Evolutionary conservation across 352 stramenopile genomes (phyloP).

Genomic region (Phytopythium delawarense): DNA sequence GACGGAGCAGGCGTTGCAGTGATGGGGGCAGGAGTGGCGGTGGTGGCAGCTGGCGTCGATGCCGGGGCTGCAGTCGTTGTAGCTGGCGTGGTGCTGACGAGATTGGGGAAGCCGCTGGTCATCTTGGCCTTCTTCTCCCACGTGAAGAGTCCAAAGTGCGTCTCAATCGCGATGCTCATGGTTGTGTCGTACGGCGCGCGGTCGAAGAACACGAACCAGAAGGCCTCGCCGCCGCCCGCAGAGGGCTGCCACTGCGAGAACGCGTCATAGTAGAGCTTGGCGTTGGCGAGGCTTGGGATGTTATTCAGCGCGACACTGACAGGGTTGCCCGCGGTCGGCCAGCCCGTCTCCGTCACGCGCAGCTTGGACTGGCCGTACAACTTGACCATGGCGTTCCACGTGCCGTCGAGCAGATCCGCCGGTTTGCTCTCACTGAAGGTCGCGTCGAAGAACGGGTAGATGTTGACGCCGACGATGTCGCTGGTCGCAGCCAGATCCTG

Average conservation of each 20-base stretch:
- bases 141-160: slow-evolving; percentile 75
- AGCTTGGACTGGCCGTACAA: slow-evolving; percentile 45
- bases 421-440: slow-evolving; percentile 45
- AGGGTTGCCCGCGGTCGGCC: slow-evolving; percentile 37
- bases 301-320: slow-evolving; percentile 32
- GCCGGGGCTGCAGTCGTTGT: neutral
- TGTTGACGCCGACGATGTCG: slow-evolving; percentile 80
- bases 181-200: slow-evolving; percentile 43
- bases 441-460: slow-evolving; percentile 72
- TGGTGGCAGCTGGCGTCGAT: neutral
- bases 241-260: slow-evolving; percentile 58
- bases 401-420: slow-evolving; percentile 42
- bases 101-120: slow-evolving; percentile 25
- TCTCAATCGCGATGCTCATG: slow-evolving; percentile 48
- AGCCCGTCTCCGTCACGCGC: slow-evolving; percentile 64
- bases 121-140: slow-evolving; percentile 32
- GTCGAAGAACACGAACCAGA: slow-evolving; percentile 86
- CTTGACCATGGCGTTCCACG: slow-evolving; percentile 52
- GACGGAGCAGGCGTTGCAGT: slow-evolving; percentile 8
- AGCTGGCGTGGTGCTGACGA: slow-evolving; percentile 4
- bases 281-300: slow-evolving; percentile 44
- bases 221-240: slow-evolving; percentile 39
- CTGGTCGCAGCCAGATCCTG: slow-evolving; percentile 35
- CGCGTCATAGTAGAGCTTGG: slow-evolving; percentile 51
- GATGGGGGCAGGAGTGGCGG: slow-evolving; percentile 3